Percentiles rank a stretch among this genome's conserved stretches.
Conservation (phyloP, 257 asterid species). For the Jasminum sambac region DNA sequence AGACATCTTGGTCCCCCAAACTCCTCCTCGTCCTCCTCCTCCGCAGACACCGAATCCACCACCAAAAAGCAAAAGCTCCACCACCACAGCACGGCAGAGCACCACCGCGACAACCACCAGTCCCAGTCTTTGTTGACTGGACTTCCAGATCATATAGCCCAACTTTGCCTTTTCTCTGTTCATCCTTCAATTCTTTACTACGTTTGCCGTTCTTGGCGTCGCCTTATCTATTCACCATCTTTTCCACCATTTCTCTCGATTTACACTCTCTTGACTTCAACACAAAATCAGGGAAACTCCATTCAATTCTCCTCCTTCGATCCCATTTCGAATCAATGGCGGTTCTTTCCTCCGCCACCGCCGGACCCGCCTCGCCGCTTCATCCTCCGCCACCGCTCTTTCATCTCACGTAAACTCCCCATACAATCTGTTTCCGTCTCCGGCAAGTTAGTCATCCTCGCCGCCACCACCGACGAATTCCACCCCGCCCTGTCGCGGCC, state of each 20-base stretch:
- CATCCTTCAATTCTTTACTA: constrained; percentile 56
- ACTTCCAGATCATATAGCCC: constrained; percentile 71
- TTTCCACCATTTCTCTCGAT: constrained; percentile 79
- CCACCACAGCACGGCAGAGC: constrained; percentile 25
- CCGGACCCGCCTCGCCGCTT: constrained; percentile 42
- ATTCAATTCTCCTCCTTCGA: constrained; percentile 54
- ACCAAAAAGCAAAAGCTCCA: constrained; percentile 30
- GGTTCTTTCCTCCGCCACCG: constrained; percentile 54
- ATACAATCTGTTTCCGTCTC: constrained; percentile 60
- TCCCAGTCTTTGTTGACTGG: constrained; percentile 55
- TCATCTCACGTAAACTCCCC: constrained; percentile 70
- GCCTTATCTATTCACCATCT: constrained; percentile 64
- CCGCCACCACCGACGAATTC: constrained; percentile 67
- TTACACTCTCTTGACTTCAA: constrained; percentile 43
- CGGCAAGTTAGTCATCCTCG: constrained; percentile 57
- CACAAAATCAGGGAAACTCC: constrained; percentile 22
- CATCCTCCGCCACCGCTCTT: constrained; percentile 74
- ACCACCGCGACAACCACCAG: constrained; percentile 10
- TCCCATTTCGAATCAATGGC: constrained; percentile 66
- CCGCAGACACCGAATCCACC: constrained; percentile 23
- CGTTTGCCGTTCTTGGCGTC: constrained; percentile 74
- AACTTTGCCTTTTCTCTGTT: constrained; percentile 53
- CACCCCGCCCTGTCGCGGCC: constrained; percentile 72
- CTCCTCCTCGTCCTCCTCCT: constrained; percentile 8
- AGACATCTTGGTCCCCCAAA: constrained; percentile 28